Base-by-base conservation (phyloP, 495 filamentous ascomycete species). In the Penicillium robsamsonii region DNA sequence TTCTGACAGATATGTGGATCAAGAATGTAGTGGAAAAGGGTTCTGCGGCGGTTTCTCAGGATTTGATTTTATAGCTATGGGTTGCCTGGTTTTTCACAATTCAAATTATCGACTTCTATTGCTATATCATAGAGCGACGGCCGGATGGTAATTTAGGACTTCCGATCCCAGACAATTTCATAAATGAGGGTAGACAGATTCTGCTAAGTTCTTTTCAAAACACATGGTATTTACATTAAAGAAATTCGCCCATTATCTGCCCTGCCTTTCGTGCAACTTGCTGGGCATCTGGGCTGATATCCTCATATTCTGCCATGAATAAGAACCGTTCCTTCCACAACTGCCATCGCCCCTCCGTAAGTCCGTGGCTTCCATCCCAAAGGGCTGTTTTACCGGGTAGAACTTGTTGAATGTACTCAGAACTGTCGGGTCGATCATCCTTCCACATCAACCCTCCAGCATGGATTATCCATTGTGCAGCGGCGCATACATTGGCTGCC, bases 391-490 rank as follows among this genome's bases (percentile, higher is more conserved):
- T 31, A 31, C 27, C 13, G 27, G 25, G 45, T 47, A 47, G 45
- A 31, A 47, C 25, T 47, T 18, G 11, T 31, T 47, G 25, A 31
- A 47, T 47, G 15, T 30, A 47, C 45, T 47, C 45, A 47, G 45
- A 10, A 47, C 15, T 18, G 15, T 47, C 45, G 43, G 24, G 43
- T 47, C 45, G 45, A 31, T 31, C 45, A 47, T 47, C 45, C 45
- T 47, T 31, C 45, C 45, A 47, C 45, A 47, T 47, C 45, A 29
- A 47, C 27, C 27, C 13, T 12, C 25, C 45, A 17, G 45, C 45
- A 47, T 47, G 45, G 27, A 47, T 47, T 3, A 31, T 31, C 45
- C 45, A 47, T 18, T 47, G 45, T 47, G 45, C 45, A 31, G 45
- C 45, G 27, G 45, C 45, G 27, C 45, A 47, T 31, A 47, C 27